Evolutionary conservation across 2,329 filamentous ascomycete species (phyloP), one percentile per base, ranked within the genome.

Genomic region (Parastagonospora avenae): DNA sequence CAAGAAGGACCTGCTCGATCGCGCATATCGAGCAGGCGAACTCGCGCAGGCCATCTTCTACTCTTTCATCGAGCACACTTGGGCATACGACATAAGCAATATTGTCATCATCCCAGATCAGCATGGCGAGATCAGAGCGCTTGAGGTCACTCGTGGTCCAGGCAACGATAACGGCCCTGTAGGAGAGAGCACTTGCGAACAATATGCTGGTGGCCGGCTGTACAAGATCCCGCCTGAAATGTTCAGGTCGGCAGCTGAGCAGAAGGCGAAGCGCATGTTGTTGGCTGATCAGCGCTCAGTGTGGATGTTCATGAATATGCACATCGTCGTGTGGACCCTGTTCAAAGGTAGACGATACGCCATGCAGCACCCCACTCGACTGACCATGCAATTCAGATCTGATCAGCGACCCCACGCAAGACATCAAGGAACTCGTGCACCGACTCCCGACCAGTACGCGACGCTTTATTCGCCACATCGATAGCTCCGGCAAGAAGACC

Each of bases 271-370:
- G 28, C 37, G 37, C 24, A 53, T 57, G 7, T 19, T 59, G 15
- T 27, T 62, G 40, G 41, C 53, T 4, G 48, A 60, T 24, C 44
- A 31, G 7, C 52, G 43, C 33, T 58, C 54, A 0, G 48, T 56
- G 4, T 60, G 57, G 57, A 48, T 46, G 2, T 59, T 60, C 15
- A 43, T 62, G 6, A 28, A 55, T 31, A 62, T 62, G 54, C 46
- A 54, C 35, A 39, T 28, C 14, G 52, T 28, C n/a, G 40, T 62
- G 2, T 35, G 40, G 35, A 30, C 35, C 16, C 48, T 62, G 4
- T 62, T 62, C 39, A 15, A 54, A 52, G 52, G 56, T 53, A 49
- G 14, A 39, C 15, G 5, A 24, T 24, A 24, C 19, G 19, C 1
- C 4, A 24, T 30, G n/a, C 11, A 28, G 29, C 1, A 12, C 4